Evolutionary conservation across 371 early-diverging fungal genomes (phyloP), one percentile per base, ranked within the genome.

Genomic region (Synchytrium microbalum): DNA sequence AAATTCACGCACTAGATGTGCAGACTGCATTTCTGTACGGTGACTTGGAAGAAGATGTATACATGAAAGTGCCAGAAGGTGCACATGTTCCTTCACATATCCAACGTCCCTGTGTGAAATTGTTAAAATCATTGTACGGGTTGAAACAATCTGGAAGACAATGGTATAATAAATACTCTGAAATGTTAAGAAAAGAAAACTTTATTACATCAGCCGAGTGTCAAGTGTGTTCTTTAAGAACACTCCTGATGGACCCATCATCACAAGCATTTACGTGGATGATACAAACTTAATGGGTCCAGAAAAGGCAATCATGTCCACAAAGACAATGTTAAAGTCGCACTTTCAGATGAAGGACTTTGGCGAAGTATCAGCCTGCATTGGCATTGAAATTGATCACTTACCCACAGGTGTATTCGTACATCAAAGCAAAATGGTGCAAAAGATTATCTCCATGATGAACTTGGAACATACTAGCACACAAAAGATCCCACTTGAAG

Each of bases 1-100:
- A 59, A n/a, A 58, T 74, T 0, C 63, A 69, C 26, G 59, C 60
- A 10, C 64, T 74, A 62, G 76, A 75, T 51, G 70, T 72, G n/a
- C 63, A 54, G 46, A 69, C 68, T n/a, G 65, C 65, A 27, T 65
- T 46, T 53, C 65, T 65, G 61, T 62, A 65, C 26, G 32, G 32
- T 46, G 14, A 28, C 26, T 25, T 65, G 2, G 29, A 32, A n/a
- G 52, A 61, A 53, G 65, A 69, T 2, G 61, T 76, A 1, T 72
- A 66, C 38, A 70, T 76, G 58, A 38, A 63, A 32, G 60, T 65
- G 30, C 74, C 75, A 10, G 68, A 67, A 3, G 71, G 69, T 3
- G 32, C 25, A 10, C 59, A 32, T 5, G 25, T 26, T 59, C 29
- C 24, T 10, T 8, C 24, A 10, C 24, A 56, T 13, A 56, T 56